Percentiles rank a stretch among this genome's conserved stretches.
Evolutionary conservation across 1,139 yeast genomes (phyloP).

Genomic region (Pichia sp.): DNA sequence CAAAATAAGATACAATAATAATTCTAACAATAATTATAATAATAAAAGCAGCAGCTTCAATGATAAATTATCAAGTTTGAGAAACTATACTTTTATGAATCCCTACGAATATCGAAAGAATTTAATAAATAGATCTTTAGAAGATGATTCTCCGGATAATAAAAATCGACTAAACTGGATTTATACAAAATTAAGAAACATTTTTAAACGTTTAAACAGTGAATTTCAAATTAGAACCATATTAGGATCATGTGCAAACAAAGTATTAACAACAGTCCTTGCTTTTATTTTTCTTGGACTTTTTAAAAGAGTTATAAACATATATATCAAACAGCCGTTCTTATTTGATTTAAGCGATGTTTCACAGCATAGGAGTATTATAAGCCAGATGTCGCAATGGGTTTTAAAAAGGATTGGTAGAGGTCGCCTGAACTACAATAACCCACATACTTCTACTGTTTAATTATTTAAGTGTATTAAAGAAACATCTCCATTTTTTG

Average conservation of each 20-base stretch:
- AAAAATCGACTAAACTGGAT: not conserved
- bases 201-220: not conserved
- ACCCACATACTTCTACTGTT: not conserved
- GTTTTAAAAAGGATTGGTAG: not conserved
- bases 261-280: not conserved
- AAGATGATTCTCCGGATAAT: not conserved
- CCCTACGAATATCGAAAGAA: not conserved
- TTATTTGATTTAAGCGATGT: not conserved
- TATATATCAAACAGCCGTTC: not conserved
- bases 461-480: not conserved
- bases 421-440: not conserved
- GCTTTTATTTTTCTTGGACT: constrained; percentile 4
- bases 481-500: not conserved
- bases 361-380: not conserved
- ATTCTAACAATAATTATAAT: not conserved
- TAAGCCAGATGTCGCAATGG: not conserved
- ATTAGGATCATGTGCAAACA: not conserved
- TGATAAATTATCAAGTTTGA: not conserved
- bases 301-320: constrained; percentile 3
- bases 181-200: constrained; percentile 4
- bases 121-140: not conserved
- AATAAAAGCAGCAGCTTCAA: not conserved
- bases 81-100: not conserved
- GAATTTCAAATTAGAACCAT: not conserved
- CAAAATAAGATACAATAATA: constrained; percentile 3